Evolutionary conservation across 768 basidiomycete species (phyloP).

Genomic region (Lactarius akahatsu): DNA sequence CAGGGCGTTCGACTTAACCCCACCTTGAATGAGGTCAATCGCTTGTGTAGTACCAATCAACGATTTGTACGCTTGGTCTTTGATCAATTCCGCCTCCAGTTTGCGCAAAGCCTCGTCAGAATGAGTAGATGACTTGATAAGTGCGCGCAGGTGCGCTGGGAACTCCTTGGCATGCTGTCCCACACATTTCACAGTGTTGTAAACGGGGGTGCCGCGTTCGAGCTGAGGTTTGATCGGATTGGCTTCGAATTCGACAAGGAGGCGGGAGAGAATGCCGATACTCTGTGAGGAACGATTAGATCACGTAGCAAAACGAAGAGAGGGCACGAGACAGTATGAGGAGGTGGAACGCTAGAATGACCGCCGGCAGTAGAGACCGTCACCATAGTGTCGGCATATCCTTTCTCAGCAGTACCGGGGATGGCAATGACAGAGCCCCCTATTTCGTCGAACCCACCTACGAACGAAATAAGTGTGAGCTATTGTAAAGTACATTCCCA

Average conservation of each 20-base stretch:
- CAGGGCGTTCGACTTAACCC: constrained; percentile 46
- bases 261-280: constrained; percentile 51
- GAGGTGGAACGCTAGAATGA: constrained; percentile 53
- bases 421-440: constrained; percentile 34
- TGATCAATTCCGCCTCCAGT: constrained; percentile 36
- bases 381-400: constrained; percentile 44
- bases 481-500: neutral
- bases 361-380: constrained; percentile 50
- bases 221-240: constrained; percentile 30
- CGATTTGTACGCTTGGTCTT: constrained; percentile 29
- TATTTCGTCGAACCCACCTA: constrained; percentile 35
- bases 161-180: constrained; percentile 43
- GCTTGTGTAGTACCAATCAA: constrained; percentile 45
- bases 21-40: constrained; percentile 43
- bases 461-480: neutral
- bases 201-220: constrained; percentile 35
- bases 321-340: constrained; percentile 46
- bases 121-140: constrained; percentile 31
- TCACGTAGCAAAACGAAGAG: neutral
- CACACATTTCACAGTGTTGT: constrained; percentile 42
- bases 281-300: constrained; percentile 31
- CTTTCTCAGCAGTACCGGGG: constrained; percentile 42
- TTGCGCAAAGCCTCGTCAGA: constrained; percentile 31
- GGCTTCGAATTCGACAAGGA: constrained; percentile 10
- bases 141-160: constrained; percentile 32